Evolutionary conservation across 805 yeast species (phyloP).

Genomic region (Nakazawaea siamensis): DNA sequence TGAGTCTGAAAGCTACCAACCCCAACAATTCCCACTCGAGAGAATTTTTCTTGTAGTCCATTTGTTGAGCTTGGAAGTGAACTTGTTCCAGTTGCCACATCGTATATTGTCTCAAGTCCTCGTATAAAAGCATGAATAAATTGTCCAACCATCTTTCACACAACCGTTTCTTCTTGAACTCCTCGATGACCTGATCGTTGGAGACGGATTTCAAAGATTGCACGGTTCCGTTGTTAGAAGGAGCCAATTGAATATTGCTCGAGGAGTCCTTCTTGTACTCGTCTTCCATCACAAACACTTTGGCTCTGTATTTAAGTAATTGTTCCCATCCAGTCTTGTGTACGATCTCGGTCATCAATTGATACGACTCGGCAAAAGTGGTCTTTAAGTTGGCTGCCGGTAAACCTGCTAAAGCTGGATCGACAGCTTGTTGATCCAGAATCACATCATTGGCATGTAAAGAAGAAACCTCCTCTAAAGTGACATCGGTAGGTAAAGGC

Average conservation of each 20-base stretch:
- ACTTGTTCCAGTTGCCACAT: slow-evolving; percentile 90
- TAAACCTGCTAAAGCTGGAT: slow-evolving; percentile 49
- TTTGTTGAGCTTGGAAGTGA: slow-evolving; percentile 83
- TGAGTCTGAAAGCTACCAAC: slow-evolving; percentile 72
- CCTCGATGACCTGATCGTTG: slow-evolving; percentile 18
- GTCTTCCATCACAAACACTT: slow-evolving; percentile 62
- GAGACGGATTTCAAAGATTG: slow-evolving; percentile 10
- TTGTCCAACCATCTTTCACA: slow-evolving; percentile 74
- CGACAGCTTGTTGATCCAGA: slow-evolving; percentile 57
- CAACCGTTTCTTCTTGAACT: slow-evolving; percentile 54
- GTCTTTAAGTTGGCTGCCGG: slow-evolving; percentile 65
- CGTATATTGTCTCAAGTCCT: slow-evolving; percentile 74
- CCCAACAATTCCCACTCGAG: slow-evolving; percentile 94
- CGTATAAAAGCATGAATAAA: slow-evolving; percentile 58
- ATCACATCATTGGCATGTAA: slow-evolving; percentile 59
- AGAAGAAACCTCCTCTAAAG: slow-evolving; percentile 58
- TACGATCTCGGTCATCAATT: slow-evolving; percentile 54
- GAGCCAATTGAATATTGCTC: slow-evolving; percentile 1
- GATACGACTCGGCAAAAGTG: slow-evolving; percentile 50
- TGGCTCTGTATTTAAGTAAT: slow-evolving; percentile 47
- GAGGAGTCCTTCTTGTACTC: slow-evolving; percentile 36
- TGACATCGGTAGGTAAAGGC: slow-evolving; percentile 71
- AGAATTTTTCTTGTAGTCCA: slow-evolving; percentile 68
- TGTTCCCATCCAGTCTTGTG: slow-evolving; percentile 70
- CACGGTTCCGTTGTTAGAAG: slow-evolving; percentile 10